phyloP scores from a whole-genome alignment of 805 yeast species.

The Debaryomyces prosopidis region DNA sequence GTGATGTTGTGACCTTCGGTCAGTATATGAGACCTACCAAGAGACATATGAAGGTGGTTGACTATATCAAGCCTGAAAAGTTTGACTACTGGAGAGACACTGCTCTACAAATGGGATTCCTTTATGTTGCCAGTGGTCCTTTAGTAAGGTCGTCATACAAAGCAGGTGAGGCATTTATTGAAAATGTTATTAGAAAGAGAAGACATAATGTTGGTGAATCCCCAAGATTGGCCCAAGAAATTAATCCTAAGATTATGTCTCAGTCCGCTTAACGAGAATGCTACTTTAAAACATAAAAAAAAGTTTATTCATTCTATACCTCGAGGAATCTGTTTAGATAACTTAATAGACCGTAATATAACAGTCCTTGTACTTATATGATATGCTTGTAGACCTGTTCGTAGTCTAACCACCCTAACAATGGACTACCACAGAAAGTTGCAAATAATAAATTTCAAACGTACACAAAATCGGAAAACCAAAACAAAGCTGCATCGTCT shows the following conservation, averaged over 20 bases:
- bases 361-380: no score
- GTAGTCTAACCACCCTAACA: no score
- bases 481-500: neutral
- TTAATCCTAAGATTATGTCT: constrained; percentile 13
- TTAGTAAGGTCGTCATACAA: constrained; percentile 94
- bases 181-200: constrained; percentile 84
- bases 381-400: no score
- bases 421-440: neutral
- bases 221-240: constrained; percentile 29
- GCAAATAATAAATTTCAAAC: neutral
- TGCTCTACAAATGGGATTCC: constrained; percentile 87
- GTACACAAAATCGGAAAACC: neutral
- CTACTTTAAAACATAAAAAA: neutral
- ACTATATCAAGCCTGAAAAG: constrained; percentile 89
- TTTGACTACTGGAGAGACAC: constrained; percentile 89
- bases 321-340: no score
- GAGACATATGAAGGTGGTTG: constrained; percentile 97
- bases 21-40: constrained; percentile 99
- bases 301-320: no score
- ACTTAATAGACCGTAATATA: no score
- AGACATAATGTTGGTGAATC: constrained; percentile 49
- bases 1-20: constrained; percentile 97
- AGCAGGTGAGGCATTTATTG: constrained; percentile 98
- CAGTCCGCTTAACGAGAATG: neutral
- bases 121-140: constrained; percentile 97